Percentiles rank a stretch among this genome's conserved stretches.
Conservation (phyloP, 2,329 filamentous ascomycete species). For the Cladophialophora psammophila region DNA sequence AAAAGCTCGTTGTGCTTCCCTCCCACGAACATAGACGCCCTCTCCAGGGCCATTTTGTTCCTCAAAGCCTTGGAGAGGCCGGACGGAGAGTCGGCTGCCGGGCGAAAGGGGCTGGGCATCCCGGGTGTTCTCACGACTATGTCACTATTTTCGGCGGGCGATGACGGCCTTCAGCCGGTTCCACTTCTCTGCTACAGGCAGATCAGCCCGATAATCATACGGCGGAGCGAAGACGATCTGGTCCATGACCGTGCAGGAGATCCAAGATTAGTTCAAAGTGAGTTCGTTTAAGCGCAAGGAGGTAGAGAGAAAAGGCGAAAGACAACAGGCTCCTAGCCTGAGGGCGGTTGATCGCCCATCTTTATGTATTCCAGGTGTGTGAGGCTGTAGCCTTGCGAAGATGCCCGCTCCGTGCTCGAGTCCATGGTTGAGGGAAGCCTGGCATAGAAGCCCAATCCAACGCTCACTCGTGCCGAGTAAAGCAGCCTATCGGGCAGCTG, state of each 20-base stretch:
- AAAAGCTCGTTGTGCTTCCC: neutral
- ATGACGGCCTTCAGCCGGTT: neutral
- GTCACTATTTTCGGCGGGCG: neutral
- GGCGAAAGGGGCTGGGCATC: too few species aligned
- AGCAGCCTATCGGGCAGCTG: too few species aligned
- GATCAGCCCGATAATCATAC: neutral
- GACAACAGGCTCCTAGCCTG: neutral
- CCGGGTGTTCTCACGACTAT: neutral
- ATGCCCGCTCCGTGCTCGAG: too few species aligned
- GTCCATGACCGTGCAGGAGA: neutral
- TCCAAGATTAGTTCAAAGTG: neutral
- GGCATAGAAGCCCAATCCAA: too few species aligned
- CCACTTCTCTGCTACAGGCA: neutral
- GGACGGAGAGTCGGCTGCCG: neutral
- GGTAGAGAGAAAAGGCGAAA: neutral
- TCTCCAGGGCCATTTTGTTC: neutral
- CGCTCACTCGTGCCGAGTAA: too few species aligned
- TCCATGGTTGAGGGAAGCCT: too few species aligned
- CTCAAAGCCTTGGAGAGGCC: neutral
- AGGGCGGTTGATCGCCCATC: neutral
- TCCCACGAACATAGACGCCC: neutral
- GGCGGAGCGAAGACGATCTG: neutral
- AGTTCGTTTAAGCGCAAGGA: neutral
- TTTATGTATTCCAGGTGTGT: neutral
- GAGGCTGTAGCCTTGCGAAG: neutral